These are phyloP conservation scores for Psilocybe cyanescens DNA, from an alignment of 768 basidiomycete species.

Conservation along the genomic window DNA sequence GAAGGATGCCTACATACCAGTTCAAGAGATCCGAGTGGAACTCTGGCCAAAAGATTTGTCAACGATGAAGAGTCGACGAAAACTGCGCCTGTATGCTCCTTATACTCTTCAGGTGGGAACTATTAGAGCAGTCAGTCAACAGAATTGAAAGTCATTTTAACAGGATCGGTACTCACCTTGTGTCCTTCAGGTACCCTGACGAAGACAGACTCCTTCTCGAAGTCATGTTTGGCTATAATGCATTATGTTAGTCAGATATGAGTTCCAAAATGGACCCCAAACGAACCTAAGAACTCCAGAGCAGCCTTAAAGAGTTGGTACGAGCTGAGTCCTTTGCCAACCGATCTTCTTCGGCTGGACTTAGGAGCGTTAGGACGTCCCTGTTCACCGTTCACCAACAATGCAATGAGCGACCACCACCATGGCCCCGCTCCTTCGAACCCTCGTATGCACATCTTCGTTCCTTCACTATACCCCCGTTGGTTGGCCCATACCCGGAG, in stretches of 20 bases:
- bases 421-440: conserved; percentile 70
- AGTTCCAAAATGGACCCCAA: not conserved
- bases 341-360: conserved; percentile 49
- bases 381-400: conserved; percentile 74
- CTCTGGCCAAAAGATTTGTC: conserved; percentile 75
- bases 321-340: conserved; percentile 85
- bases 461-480: conserved; percentile 72
- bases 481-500: conserved; percentile 92
- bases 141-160: not conserved
- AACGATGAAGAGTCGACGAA: conserved; percentile 82
- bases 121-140: conserved; percentile 25
- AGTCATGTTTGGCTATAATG: conserved; percentile 70
- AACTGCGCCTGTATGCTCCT: conserved; percentile 50
- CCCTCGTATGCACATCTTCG: conserved; percentile 61
- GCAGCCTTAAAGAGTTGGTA: conserved; percentile 90
- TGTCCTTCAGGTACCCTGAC: conserved; percentile 60
- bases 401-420: conserved; percentile 69
- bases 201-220: conserved; percentile 57
- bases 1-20: conserved; percentile 51
- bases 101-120: conserved; percentile 66
- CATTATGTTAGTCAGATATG: not conserved
- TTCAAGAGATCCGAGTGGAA: conserved; percentile 79
- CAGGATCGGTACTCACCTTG: conserved; percentile 42
- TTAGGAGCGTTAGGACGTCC: conserved; percentile 29
- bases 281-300: conserved; percentile 81